phyloP scores from a whole-genome alignment of 2,329 filamentous ascomycete genomes.

The Lasiodiplodia hormozganensis region DNA sequence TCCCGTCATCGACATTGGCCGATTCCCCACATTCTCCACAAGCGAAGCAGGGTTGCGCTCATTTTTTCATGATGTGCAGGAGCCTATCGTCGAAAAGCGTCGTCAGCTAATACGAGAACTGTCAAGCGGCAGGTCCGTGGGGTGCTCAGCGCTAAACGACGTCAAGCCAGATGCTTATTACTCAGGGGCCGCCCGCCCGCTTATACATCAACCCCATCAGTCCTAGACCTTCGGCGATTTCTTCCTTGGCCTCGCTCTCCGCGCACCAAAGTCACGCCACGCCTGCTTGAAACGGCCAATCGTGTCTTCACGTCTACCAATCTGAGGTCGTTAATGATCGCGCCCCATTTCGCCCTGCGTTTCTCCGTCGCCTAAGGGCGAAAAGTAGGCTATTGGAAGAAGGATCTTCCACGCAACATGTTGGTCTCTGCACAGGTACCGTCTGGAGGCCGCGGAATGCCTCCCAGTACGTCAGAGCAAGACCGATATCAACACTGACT shows the following conservation, averaged over 20 bases:
- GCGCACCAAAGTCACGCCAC: constrained; percentile 13
- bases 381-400: neutral
- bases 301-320: neutral
- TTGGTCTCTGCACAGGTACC: constrained; percentile 22
- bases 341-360: constrained; percentile 7
- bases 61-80: constrained; percentile 24
- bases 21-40: constrained; percentile 25
- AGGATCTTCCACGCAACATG: neutral
- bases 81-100: constrained; percentile 23
- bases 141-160: neutral
- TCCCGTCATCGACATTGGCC: constrained; percentile 16
- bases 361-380: constrained; percentile 5
- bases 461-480: constrained; percentile 11
- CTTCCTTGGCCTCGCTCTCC: constrained; percentile 14
- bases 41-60: constrained; percentile 2
- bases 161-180: constrained; percentile 6
- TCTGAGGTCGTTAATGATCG: constrained; percentile 1
- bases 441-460: constrained; percentile 15
- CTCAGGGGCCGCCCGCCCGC: constrained; percentile 18
- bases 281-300: constrained; percentile 24
- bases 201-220: constrained; percentile 17
- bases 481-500: constrained; percentile 24
- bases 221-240: constrained; percentile 8
- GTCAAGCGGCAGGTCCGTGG: constrained; percentile 21
- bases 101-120: constrained; percentile 24